A percentile compares a stretch with the other conserved stretches of the same genome.
Evolutionary conservation across 225 moss, liverwort and hornwort genomes (phyloP).

Genomic region (Takakia lepidozioides): DNA sequence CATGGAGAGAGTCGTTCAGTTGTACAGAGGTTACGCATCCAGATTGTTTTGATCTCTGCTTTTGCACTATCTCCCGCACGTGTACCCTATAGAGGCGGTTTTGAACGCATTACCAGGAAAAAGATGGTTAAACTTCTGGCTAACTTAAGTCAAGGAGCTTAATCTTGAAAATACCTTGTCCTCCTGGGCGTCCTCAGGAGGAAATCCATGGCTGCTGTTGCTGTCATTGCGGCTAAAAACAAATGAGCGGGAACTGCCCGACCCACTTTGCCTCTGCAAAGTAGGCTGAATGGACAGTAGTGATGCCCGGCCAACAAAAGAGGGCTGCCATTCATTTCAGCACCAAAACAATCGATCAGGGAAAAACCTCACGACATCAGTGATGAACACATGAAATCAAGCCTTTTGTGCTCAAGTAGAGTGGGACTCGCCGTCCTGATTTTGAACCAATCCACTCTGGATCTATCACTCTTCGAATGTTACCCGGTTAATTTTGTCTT

Average conservation of each 20-base stretch:
- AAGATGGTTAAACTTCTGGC: too few relatives aligned
- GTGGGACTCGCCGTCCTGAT: too few relatives aligned
- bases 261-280: constrained; percentile 44
- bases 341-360: too few relatives aligned
- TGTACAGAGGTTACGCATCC: not conserved
- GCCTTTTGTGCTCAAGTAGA: too few relatives aligned
- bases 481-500: too few relatives aligned
- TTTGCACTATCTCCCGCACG: constrained; percentile 5
- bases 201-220: constrained; percentile 51
- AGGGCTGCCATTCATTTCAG: constrained; percentile 44
- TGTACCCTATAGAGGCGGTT: too few relatives aligned
- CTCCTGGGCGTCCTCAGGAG: constrained; percentile 21
- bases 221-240: constrained; percentile 88
- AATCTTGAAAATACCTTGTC: constrained; percentile 15
- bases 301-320: constrained; percentile 61
- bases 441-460: too few relatives aligned
- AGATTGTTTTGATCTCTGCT: not conserved
- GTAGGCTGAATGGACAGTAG: constrained; percentile 48
- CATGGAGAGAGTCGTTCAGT: not conserved
- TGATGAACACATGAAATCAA: too few relatives aligned
- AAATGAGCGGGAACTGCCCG: constrained; percentile 71
- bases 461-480: too few relatives aligned
- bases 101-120: too few relatives aligned
- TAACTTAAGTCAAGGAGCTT: constrained; percentile 11
- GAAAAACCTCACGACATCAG: too few relatives aligned